phyloP scores from a whole-genome alignment of 495 filamentous ascomycete species.

The Stereocaulon alpinum region DNA sequence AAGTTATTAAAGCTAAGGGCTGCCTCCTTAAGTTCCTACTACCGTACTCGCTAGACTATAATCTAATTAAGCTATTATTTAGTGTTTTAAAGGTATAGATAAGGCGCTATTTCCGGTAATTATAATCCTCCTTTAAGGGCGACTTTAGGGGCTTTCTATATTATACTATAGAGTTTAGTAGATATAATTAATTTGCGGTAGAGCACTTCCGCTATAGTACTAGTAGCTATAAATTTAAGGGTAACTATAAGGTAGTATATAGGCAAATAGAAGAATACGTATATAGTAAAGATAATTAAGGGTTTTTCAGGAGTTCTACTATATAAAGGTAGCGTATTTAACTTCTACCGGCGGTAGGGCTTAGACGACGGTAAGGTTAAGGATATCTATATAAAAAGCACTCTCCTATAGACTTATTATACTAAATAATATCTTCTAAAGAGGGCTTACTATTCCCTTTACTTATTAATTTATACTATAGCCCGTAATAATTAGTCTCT shows the following conservation, averaged over 20 bases:
- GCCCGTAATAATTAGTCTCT: too few relatives aligned
- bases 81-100: not conserved
- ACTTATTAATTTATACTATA: too few relatives aligned
- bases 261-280: not conserved
- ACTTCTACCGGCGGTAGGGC: not conserved
- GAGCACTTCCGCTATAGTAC: not conserved
- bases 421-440: not conserved
- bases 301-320: not conserved
- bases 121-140: not conserved
- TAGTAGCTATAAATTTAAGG: not conserved
- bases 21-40: not conserved
- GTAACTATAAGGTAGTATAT: not conserved
- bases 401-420: not conserved
- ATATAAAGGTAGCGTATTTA: not conserved
- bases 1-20: not conserved
- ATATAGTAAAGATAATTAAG: not conserved
- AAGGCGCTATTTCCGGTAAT: not conserved
- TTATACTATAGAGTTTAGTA: not conserved
- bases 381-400: not conserved
- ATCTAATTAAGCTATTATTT: not conserved
- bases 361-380: not conserved
- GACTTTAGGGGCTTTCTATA: constrained; percentile 1
- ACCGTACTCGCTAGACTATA: not conserved
- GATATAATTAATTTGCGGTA: not conserved
- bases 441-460: too few relatives aligned